phyloP scores from a whole-genome alignment of 2,329 filamentous ascomycete species.

The Neofusicoccum cordaticola region DNA sequence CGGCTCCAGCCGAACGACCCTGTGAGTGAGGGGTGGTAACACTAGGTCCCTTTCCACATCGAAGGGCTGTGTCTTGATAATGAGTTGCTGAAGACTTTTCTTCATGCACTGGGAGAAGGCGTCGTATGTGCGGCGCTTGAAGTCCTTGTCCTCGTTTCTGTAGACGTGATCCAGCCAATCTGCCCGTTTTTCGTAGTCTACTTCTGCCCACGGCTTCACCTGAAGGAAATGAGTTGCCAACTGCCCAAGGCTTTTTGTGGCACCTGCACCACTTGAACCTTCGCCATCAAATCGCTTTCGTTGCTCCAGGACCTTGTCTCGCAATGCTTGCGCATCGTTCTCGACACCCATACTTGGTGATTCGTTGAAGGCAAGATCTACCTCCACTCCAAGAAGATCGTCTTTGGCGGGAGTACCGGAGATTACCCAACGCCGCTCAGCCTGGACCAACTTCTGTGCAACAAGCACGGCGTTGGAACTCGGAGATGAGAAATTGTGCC shows the following conservation, averaged over 20 bases:
- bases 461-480: slow-evolving; percentile 57
- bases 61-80: slow-evolving; percentile 73
- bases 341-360: slow-evolving; percentile 28
- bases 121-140: slow-evolving; percentile 54
- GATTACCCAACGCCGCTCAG: slow-evolving; percentile 81
- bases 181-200: slow-evolving; percentile 56
- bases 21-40: slow-evolving; percentile 71
- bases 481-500: slow-evolving; percentile 75
- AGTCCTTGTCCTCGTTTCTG: slow-evolving; percentile 40
- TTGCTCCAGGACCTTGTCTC: slow-evolving; percentile 37
- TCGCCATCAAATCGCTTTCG: slow-evolving; percentile 39
- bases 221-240: slow-evolving; percentile 69
- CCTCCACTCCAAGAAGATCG: slow-evolving; percentile 68
- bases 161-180: slow-evolving; percentile 73
- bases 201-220: slow-evolving; percentile 75
- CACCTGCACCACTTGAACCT: slow-evolving; percentile 43
- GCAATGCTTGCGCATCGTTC: slow-evolving; percentile 23
- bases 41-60: slow-evolving; percentile 64
- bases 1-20: slow-evolving; percentile 70
- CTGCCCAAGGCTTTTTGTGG: slow-evolving; percentile 58
- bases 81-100: slow-evolving; percentile 70
- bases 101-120: slow-evolving; percentile 59
- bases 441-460: slow-evolving; percentile 49
- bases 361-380: slow-evolving; percentile 46
- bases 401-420: slow-evolving; percentile 87